These are phyloP conservation scores for Cyclostephanos tholiformis DNA, from an alignment of 108 stramenopile species.

Conservation along the genomic window DNA sequence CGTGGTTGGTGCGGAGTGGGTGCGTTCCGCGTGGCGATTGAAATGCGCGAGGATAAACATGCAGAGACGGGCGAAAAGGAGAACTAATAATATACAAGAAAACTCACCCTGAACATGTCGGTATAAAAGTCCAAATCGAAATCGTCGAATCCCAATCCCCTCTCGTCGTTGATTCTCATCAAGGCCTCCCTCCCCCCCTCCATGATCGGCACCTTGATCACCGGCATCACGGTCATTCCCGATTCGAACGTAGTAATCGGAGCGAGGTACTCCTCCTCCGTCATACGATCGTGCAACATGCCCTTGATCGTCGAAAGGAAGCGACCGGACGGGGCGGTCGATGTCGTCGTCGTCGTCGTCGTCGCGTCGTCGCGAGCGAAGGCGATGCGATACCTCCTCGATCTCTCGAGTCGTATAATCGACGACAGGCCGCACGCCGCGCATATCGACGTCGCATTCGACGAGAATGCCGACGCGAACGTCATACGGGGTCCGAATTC, in stretches of 20 bases:
- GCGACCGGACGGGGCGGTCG: constrained; percentile 19
- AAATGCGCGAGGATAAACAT: too few relatives aligned
- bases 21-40: too few relatives aligned
- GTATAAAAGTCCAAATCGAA: constrained; percentile 99
- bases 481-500: constrained; percentile 99
- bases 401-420: constrained; percentile 85
- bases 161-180: constrained; percentile 87
- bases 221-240: constrained; percentile 65
- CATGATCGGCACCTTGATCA: constrained; percentile 89
- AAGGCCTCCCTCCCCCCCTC: constrained; percentile 89
- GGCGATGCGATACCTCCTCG: constrained; percentile 71
- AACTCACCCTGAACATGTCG: constrained; percentile 88
- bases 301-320: constrained; percentile 56
- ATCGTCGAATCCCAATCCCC: constrained; percentile 97
- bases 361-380: constrained; percentile 6
- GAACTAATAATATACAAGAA: too few relatives aligned
- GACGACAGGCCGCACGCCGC: constrained; percentile 75
- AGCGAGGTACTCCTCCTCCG: constrained; percentile 88
- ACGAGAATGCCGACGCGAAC: constrained; percentile 95
- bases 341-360: too few relatives aligned
- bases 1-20: too few relatives aligned
- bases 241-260: constrained; percentile 86
- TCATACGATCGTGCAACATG: constrained; percentile 97
- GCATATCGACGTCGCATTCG: constrained; percentile 93
- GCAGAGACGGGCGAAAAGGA: too few relatives aligned